A percentile compares a stretch with the other conserved stretches of the same genome.
Conservation (phyloP, 495 filamentous ascomycete genomes). For the Talaromyces liani region DNA sequence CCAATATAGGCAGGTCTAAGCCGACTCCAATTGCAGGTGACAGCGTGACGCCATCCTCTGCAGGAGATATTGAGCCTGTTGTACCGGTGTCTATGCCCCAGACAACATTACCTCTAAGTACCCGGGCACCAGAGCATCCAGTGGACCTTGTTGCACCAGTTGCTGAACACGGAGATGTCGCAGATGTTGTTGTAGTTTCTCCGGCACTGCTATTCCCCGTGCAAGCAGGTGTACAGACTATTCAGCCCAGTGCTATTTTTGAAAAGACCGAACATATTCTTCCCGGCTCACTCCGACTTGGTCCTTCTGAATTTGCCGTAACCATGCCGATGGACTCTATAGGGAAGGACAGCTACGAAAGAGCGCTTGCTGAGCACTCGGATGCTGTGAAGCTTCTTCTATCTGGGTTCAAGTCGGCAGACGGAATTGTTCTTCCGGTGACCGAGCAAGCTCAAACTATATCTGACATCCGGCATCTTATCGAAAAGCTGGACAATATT, state of each 20-base stretch:
- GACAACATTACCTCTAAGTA: constrained; percentile 29
- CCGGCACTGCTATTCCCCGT: constrained; percentile 7
- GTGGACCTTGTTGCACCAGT: constrained; percentile 15
- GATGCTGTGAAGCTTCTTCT: constrained; percentile 22
- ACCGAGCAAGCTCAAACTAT: constrained; percentile 16
- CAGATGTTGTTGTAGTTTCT: constrained; percentile 11
- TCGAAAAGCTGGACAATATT: constrained; percentile 39
- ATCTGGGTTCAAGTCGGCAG: constrained; percentile 10
- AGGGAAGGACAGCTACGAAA: constrained; percentile 37
- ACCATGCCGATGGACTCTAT: constrained; percentile 40
- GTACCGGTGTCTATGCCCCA: constrained; percentile 22
- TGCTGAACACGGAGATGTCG: constrained; percentile 16
- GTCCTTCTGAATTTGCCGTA: constrained; percentile 36
- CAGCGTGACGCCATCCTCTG: constrained; percentile 34
- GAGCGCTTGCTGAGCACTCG: constrained; percentile 20
- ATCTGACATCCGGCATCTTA: constrained; percentile 28
- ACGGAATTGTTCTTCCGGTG: neutral
- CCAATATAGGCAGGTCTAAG: constrained; percentile 7
- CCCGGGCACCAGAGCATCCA: constrained; percentile 24
- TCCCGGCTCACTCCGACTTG: constrained; percentile 34
- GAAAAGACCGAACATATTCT: constrained; percentile 22
- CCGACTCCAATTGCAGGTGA: constrained; percentile 12
- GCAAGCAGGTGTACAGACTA: constrained; percentile 25
- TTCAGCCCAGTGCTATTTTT: constrained; percentile 36
- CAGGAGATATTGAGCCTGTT: constrained; percentile 33